Evolutionary conservation across 1,139 yeast species (phyloP).

Genomic region (Hemisphaericaspora xylofermentans): DNA sequence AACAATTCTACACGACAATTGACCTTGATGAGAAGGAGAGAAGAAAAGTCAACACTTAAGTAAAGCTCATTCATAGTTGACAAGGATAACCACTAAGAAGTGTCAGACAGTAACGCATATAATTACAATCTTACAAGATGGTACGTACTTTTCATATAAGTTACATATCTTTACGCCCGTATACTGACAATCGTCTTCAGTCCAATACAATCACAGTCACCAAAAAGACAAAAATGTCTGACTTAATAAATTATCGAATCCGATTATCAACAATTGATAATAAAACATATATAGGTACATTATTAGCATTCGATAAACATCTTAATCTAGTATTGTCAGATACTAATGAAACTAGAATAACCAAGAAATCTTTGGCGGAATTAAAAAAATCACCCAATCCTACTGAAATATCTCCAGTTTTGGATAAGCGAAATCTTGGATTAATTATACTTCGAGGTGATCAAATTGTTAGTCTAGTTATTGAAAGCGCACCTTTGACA

Average conservation of each 20-base stretch:
- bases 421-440: slow-evolving; percentile 74
- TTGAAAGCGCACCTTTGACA: slow-evolving; percentile 74
- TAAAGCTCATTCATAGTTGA: too few species aligned
- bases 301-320: slow-evolving; percentile 85
- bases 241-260: slow-evolving; percentile 70
- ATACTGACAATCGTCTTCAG: background rate
- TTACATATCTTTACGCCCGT: background rate
- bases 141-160: background rate
- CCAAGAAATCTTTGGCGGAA: slow-evolving; percentile 54
- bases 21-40: too few species aligned
- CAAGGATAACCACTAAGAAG: too few species aligned
- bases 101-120: too few species aligned
- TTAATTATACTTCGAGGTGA: slow-evolving; percentile 86
- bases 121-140: background rate
- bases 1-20: too few species aligned
- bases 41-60: too few species aligned
- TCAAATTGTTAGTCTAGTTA: slow-evolving; percentile 76
- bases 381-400: slow-evolving; percentile 28
- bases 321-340: slow-evolving; percentile 86
- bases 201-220: slow-evolving; percentile 21
- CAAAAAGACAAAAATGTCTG: slow-evolving; percentile 59
- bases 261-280: slow-evolving; percentile 74
- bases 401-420: slow-evolving; percentile 28
- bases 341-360: slow-evolving; percentile 77
- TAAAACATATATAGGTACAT: slow-evolving; percentile 72